Evolutionary conservation across 768 basidiomycete genomes (phyloP), one percentile per base, ranked within the genome.

Genomic region (Nevesoporus exiguus): DNA sequence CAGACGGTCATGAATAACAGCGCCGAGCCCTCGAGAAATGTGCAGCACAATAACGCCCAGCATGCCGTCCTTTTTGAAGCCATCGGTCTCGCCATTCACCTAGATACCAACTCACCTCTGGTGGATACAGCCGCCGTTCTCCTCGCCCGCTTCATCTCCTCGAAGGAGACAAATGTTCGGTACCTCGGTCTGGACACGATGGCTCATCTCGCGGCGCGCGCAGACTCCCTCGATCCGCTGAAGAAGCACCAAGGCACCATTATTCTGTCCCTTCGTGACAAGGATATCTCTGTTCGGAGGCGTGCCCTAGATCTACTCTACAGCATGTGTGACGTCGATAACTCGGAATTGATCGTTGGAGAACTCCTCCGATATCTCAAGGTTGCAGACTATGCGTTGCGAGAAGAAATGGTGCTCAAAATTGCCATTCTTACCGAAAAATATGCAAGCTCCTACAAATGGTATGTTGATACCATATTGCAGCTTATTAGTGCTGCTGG

Each of bases 371-470:
- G 90, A 52, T 99, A 98, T 71, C 82, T 99, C 54, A 85, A 84
- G 67, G 84, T 97, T n/a, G 97, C 97, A 7, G 97, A 99, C 71
- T 98, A 98, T 62, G 93, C 87, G 15, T 77, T 99, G 30, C 81
- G 97, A 41, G 97, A 99, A 74, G 95, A 99, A 72, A 94, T 98
- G 95, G 97, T 98, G 2, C 79, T 98, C 51, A 98, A 98, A 73
- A 96, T 99, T 52, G 97, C 97, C 39, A 95, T 98, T 58, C 77
- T 98, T 56, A 98, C 97, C n/a, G 97, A 99, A 70, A 93, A 97
- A 74, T 98, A 98, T 65, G 97, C 97, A 22, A 89, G 83, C 52
- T 97, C 92, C 51, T 97, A 96, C 73, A 94, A 95, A 73, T 96
- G 95, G 95, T 98, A 99, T 76, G 92, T 99, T 52, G 96, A 99